Conservation (phyloP, 140 eudicot genomes). For the Ambrosia hybrid region DNA sequence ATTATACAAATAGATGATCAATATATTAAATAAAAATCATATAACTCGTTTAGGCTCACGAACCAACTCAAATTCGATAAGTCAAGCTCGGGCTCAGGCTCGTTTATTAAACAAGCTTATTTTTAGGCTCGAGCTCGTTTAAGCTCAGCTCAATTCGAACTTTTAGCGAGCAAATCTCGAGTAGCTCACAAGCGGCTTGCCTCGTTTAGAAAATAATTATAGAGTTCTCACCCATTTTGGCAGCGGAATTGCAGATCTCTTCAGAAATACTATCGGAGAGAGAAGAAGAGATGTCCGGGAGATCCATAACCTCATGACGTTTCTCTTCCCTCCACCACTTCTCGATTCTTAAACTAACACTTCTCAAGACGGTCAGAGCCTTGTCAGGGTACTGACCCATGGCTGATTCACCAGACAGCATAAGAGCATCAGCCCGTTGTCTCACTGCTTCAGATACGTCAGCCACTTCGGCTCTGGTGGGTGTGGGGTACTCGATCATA, state of each 20-base stretch:
- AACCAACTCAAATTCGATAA: too few species aligned
- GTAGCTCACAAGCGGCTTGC: too few species aligned
- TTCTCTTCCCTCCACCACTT: conserved; percentile 91
- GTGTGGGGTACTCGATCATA: conserved; percentile 88
- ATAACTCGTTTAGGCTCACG: too few species aligned
- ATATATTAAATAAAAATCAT: too few species aligned
- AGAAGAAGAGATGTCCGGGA: conserved; percentile 54
- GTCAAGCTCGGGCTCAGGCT: too few species aligned
- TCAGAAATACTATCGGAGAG: conserved; percentile 61
- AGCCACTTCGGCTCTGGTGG: conserved; percentile 83
- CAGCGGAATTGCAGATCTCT: conserved; percentile 80
- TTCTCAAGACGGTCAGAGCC: conserved; percentile 78
- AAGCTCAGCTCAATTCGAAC: too few species aligned
- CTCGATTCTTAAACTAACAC: conserved; percentile 81
- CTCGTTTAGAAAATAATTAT: not conserved
- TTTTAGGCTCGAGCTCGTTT: too few species aligned
- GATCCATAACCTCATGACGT: conserved; percentile 54
- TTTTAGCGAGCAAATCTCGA: too few species aligned
- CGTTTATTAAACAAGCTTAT: too few species aligned
- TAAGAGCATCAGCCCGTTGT: conserved; percentile 82
- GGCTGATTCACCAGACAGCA: conserved; percentile 99
- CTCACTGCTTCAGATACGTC: conserved; percentile 92
- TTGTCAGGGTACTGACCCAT: conserved; percentile 92
- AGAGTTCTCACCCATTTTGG: conserved; percentile 66
- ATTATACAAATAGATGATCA: too few species aligned